Conservation (phyloP, 2,329 filamentous ascomycete species). For the Aspergillus pseudotamarii region DNA sequence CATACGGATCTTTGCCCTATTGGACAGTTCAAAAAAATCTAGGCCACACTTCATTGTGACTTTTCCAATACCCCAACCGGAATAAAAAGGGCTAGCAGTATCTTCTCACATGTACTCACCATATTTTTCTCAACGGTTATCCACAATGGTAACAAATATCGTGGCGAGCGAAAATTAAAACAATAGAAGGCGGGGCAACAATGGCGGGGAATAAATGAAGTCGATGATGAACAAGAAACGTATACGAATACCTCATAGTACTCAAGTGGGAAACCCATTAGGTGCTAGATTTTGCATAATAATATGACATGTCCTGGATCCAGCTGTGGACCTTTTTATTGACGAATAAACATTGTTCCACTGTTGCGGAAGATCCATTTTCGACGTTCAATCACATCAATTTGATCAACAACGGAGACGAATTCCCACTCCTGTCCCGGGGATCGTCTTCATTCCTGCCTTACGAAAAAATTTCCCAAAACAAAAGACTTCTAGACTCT, state of each 20-base stretch:
- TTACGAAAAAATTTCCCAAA: background rate
- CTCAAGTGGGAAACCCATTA: background rate
- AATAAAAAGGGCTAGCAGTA: background rate
- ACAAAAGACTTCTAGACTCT: background rate
- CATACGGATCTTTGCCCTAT: background rate
- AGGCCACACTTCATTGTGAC: background rate
- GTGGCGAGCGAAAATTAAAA: background rate
- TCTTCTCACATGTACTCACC: background rate
- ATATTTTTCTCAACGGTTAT: background rate
- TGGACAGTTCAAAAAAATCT: background rate
- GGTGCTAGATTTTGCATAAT: conserved; percentile 4
- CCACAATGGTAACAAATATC: background rate
- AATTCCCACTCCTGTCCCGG: conserved; percentile 3
- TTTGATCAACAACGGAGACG: conserved; percentile 6
- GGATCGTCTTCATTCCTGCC: conserved; percentile 8
- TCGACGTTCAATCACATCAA: background rate
- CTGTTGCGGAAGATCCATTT: background rate
- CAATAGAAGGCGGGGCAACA: conserved; percentile 3
- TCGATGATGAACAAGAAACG: conserved; percentile 10
- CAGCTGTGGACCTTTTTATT: background rate
- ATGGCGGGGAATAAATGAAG: conserved; percentile 3
- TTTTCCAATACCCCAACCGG: background rate
- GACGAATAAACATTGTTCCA: background rate
- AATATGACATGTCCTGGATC: conserved; percentile 9
- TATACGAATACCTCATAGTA: conserved; percentile 8